phyloP scores from a whole-genome alignment of 805 yeast species.

The Ogataea trehalophila region DNA sequence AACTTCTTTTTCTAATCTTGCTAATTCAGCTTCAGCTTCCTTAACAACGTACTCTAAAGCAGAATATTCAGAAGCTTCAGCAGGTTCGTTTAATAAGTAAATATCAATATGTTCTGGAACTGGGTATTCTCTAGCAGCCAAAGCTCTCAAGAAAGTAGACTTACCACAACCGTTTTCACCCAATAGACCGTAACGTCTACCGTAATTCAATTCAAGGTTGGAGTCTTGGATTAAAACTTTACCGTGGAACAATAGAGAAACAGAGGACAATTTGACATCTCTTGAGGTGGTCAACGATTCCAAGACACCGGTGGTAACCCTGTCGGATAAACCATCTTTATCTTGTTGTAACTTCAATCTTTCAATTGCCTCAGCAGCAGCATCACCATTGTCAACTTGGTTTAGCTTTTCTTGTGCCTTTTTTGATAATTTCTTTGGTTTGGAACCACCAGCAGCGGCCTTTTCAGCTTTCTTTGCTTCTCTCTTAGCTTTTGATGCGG shows the following conservation, averaged over 20 bases:
- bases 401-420: conserved; percentile 42
- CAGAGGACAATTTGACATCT: conserved; percentile 87
- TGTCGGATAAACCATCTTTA: conserved; percentile 89
- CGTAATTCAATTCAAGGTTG: conserved; percentile 86
- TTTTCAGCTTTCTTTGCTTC: conserved; percentile 95
- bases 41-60: conserved; percentile 95
- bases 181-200: conserved; percentile 94
- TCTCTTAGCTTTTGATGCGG: conserved; percentile 97
- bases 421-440: conserved; percentile 59
- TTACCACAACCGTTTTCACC: conserved; percentile 99
- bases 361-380: conserved; percentile 69
- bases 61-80: conserved; percentile 85
- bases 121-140: conserved; percentile 96
- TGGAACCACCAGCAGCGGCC: conserved; percentile 71
- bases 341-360: conserved; percentile 91
- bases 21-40: conserved; percentile 92
- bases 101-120: conserved; percentile 89
- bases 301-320: conserved; percentile 97
- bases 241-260: conserved; percentile 94
- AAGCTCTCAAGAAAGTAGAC: conserved; percentile 86
- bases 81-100: conserved; percentile 94
- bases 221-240: conserved; percentile 94
- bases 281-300: conserved; percentile 85
- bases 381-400: conserved; percentile 48
- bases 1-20: conserved; percentile 83